phyloP scores from a whole-genome alignment of 371 early-diverging fungal species.

The Rhizopus microsporus region DNA sequence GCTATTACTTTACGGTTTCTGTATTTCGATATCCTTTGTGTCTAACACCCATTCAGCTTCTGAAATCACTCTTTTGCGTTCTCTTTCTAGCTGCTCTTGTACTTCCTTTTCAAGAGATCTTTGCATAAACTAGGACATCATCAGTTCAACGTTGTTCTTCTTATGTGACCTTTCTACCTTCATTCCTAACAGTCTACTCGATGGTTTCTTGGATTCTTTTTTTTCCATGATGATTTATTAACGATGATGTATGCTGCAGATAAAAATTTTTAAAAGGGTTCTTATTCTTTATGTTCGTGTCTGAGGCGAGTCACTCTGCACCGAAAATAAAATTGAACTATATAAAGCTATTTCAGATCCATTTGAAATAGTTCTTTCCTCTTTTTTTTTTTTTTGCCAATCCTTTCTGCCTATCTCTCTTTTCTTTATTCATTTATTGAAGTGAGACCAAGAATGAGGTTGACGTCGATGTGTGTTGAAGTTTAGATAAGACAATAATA shows the following conservation, averaged over 20 bases:
- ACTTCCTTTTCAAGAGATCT: slow-evolving; percentile 47
- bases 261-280: background rate
- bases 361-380: too few species aligned
- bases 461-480: too few species aligned
- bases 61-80: slow-evolving; percentile 54
- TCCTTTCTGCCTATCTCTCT: too few species aligned
- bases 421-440: too few species aligned
- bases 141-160: background rate
- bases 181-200: slow-evolving; percentile 47
- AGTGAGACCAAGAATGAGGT: too few species aligned
- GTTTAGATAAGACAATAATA: too few species aligned
- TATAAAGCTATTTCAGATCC: too few species aligned
- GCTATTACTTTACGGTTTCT: slow-evolving; percentile 49
- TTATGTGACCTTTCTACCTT: slow-evolving; percentile 26
- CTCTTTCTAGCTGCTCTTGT: slow-evolving; percentile 34
- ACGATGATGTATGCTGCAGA: background rate
- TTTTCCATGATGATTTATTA: slow-evolving; percentile 9
- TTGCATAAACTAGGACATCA: slow-evolving; percentile 55
- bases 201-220: slow-evolving; percentile 37
- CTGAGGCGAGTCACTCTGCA: background rate
- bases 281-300: background rate
- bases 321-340: background rate
- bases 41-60: slow-evolving; percentile 62
- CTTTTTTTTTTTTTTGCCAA: too few species aligned
- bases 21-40: slow-evolving; percentile 37